phyloP scores from a whole-genome alignment of 2,329 filamentous ascomycete genomes.

The Penicillium sclerotiorum region DNA sequence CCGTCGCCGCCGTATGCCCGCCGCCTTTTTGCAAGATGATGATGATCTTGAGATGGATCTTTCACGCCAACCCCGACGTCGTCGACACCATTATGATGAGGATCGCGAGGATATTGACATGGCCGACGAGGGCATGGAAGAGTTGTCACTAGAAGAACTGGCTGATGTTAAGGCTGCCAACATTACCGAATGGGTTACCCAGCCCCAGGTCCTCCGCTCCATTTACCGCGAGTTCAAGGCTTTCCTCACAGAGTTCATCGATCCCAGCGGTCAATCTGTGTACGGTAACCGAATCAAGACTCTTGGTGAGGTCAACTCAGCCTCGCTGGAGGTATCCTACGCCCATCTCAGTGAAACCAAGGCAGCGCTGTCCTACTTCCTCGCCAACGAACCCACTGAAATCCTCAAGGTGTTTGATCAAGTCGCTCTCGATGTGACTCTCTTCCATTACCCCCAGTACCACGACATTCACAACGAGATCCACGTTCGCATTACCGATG shows the following conservation, averaged over 20 bases:
- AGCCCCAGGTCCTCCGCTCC: slow-evolving; percentile 84
- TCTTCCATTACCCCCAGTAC: slow-evolving; percentile 96
- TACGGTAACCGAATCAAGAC: slow-evolving; percentile 94
- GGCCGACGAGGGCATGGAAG: slow-evolving; percentile 91
- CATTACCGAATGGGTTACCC: slow-evolving; percentile 91
- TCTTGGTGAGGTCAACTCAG: slow-evolving; percentile 95
- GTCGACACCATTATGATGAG: slow-evolving; percentile 90
- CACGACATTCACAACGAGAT: slow-evolving; percentile 97
- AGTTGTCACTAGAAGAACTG: slow-evolving; percentile 87
- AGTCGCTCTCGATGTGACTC: slow-evolving; percentile 92
- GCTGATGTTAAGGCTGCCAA: slow-evolving; percentile 92
- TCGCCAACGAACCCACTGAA: slow-evolving; percentile 93
- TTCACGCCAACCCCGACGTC: slow-evolving; percentile 79
- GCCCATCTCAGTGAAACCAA: slow-evolving; percentile 88
- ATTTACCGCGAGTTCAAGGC: slow-evolving; percentile 97
- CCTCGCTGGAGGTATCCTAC: slow-evolving; percentile 94
- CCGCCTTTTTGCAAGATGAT: slow-evolving; percentile 69
- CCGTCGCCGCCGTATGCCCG: slow-evolving; percentile 62
- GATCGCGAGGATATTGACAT: slow-evolving; percentile 86
- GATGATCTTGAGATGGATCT: slow-evolving; percentile 84
- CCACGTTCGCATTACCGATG: slow-evolving; percentile 92
- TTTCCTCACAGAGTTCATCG: slow-evolving; percentile 94
- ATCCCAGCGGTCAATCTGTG: slow-evolving; percentile 84
- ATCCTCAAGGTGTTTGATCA: slow-evolving; percentile 95
- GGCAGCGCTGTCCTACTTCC: slow-evolving; percentile 90